Evolutionary conservation across 257 asterid genomes (phyloP), one percentile per base, ranked within the genome.

Genomic region (Schizonepeta tenuifolia): DNA sequence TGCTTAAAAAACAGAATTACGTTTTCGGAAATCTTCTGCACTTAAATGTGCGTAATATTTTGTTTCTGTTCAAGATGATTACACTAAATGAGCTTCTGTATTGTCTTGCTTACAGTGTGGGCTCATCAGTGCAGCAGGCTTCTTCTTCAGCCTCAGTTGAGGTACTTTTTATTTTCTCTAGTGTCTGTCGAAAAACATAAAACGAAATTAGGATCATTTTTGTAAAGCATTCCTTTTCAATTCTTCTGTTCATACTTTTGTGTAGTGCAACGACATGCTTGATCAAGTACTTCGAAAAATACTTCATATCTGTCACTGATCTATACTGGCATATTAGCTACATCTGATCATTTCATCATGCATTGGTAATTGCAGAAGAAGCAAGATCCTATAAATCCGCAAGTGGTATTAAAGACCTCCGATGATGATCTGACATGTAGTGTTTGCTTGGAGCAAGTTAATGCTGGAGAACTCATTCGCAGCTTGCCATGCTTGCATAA

Each of bases 401-500:
- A 78, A 60, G 88, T 77, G 41, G 81, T 79, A 33, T 60, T 61
- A 18, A 86, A 89, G 76, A 77, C 83, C 69, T 77, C 86, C 0
- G 95, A 88, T 43, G 94, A 95, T 73, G 99, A 92, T 65, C 85
- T 95, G 83, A 95, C 98, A 47, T 92, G 99, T 76, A 95, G 98
- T 69, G 96, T 95, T 72, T 95, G 99, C 87, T 86, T 95, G 91
- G 99, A 95, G 86, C 98, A 92, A 92, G 99, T 95, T 61, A 79
- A 70, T 72, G 83, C 51, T 11, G 99, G 98, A 61, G 99, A 95
- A 79, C 84, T 85, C 67, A 82, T 95, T 65, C 98, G 99, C 59
- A 95, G 96, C 85, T 83, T 95, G 87, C 99, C 99, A 20, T 95
- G 99, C 86, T 82, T 95, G 86, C 99, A 95, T 84, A 97, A 95